Base-by-base conservation (phyloP, 108 stramenopile genomes). In the Skeletonema grethae region DNA sequence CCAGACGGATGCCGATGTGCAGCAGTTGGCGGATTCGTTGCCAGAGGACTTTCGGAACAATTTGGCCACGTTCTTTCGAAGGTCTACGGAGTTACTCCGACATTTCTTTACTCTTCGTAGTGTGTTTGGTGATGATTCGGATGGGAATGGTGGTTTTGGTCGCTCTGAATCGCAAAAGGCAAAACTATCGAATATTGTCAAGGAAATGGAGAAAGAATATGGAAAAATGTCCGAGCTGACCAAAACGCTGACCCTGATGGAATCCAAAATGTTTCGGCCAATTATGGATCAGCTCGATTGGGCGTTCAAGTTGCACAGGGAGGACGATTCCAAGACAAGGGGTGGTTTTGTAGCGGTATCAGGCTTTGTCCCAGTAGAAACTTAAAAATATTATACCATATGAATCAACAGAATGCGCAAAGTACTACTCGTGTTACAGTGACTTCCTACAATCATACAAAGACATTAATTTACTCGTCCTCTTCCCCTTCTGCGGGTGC, bases 281-380 rank as follows among this genome's bases (percentile, higher is more conserved):
- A 93, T 95, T 43, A 95, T 95, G 94, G 90, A 92, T 39, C 94
- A 95, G 66, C 69, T 95, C 56, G 88, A 95, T 82, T 86, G 86
- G 84, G 94, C 90, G 3, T 93, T 95, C 68, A 88, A 95, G 63
- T 67, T 89, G 61, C 87, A 92, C 58, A 73, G 87, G 41, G 94
- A 93, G 58, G 84, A 84, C 57, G 81, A 73, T 58, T 76, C 78
- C 15, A 82, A 84, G 30, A 88, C 82, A 20, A 80, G 77, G 24
- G 75, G 85, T 22, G 84, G 90, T 60, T 95, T 95, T 80, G 91
- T 92, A 16, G 67, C 79, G 3, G 85, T 86, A 56, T 45, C 80
- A 0, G 80, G 80, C 8, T 81, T 81, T 62, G 80, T 81, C 34
- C 69, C 67, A 3, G 73, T 81, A 22, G 50, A 53, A 22, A 53